A percentile compares a stretch with the other conserved stretches of the same genome.
Conservation (phyloP, 257 asterid genomes). For the Ligustrum vulgare region DNA sequence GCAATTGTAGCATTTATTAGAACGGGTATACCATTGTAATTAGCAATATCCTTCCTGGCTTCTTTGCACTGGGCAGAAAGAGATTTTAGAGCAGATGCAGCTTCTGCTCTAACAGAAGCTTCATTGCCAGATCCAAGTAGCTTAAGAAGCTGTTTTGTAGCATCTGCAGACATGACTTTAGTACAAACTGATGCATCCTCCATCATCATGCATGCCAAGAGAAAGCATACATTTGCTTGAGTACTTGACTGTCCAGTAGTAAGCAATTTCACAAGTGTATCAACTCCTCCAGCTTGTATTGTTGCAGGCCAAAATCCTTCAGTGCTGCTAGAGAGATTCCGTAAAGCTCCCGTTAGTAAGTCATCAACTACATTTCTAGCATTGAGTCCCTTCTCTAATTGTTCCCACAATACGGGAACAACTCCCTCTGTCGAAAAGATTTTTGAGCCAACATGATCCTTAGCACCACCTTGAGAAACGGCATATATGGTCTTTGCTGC, state of each 20-base stretch:
- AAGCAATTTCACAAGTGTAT: conserved; percentile 80
- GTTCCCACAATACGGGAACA: conserved; percentile 93
- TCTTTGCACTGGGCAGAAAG: conserved; percentile 94
- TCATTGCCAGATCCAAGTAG: conserved; percentile 86
- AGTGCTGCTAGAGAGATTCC: conserved; percentile 87
- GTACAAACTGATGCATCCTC: conserved; percentile 90
- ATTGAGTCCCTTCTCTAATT: conserved; percentile 80
- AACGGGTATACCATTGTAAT: conserved; percentile 85
- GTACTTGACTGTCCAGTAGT: conserved; percentile 79
- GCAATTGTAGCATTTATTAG: conserved; percentile 97
- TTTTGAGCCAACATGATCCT: conserved; percentile 96
- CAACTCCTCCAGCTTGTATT: conserved; percentile 83
- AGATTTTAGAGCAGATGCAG: conserved; percentile 95
- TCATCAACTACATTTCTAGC: conserved; percentile 87
- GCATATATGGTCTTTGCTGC: conserved; percentile 95
- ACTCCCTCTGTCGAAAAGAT: conserved; percentile 98
- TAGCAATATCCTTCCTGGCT: conserved; percentile 80
- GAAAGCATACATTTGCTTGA: conserved; percentile 96
- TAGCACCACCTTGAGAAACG: conserved; percentile 93
- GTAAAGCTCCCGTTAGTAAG: conserved; percentile 80
- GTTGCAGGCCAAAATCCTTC: conserved; percentile 96
- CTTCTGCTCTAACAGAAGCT: conserved; percentile 94
- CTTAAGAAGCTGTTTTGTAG: conserved; percentile 81
- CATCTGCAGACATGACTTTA: conserved; percentile 71
- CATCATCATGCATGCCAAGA: conserved; percentile 95